Evolutionary conservation across 805 yeast genomes (phyloP).

Genomic region (Kodamaea hsintzibuensis): DNA sequence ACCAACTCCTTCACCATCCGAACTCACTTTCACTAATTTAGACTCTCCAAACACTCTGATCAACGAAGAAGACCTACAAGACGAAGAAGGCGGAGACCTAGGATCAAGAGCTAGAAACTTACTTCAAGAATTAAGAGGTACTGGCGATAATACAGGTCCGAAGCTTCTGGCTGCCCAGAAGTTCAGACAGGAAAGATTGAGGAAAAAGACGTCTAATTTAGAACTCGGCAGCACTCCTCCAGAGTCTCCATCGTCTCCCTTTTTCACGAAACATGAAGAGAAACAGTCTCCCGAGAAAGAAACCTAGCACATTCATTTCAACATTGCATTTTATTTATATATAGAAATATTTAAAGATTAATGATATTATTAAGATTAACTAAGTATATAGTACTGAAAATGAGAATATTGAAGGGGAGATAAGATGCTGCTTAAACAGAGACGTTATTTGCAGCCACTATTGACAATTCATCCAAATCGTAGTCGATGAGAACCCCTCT

Average conservation of each 20-base stretch:
- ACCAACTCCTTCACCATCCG: conserved; percentile 15
- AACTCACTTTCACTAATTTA: background rate
- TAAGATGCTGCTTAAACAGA: too few relatives aligned
- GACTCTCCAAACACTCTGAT: conserved; percentile 2
- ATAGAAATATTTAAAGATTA: conserved; percentile 3
- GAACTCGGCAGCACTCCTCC: background rate
- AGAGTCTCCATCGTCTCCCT: conserved; percentile 2
- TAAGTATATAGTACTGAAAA: background rate
- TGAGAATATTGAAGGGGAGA: too few relatives aligned
- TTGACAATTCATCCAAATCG: conserved; percentile 32
- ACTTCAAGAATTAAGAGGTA: conserved; percentile 58
- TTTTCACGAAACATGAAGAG: background rate
- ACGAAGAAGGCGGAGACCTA: conserved; percentile 22
- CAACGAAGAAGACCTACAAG: conserved; percentile 2
- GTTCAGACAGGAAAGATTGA: conserved; percentile 41
- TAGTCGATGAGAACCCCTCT: conserved; percentile 30
- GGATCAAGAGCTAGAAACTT: conserved; percentile 64
- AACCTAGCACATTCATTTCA: conserved; percentile 2
- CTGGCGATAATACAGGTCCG: conserved; percentile 18
- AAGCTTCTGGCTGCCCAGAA: conserved; percentile 42
- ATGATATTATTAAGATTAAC: conserved; percentile 1
- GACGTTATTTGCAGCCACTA: conserved; percentile 6
- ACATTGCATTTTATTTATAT: conserved; percentile 2
- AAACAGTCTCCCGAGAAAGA: background rate
- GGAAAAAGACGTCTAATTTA: conserved; percentile 2